phyloP scores from a whole-genome alignment of 257 asterid species.

The Phtheirospermum japonicum region DNA sequence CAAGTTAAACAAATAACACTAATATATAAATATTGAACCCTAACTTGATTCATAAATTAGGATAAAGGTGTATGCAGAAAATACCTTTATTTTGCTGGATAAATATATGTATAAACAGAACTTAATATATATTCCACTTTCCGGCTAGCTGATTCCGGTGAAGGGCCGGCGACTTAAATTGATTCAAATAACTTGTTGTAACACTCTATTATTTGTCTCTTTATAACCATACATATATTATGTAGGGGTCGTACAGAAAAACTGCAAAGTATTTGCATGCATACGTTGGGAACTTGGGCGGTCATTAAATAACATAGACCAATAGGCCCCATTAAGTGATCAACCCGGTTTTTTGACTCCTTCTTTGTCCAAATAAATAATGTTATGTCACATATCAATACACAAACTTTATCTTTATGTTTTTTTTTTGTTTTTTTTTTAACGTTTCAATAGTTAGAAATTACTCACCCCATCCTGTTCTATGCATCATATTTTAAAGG shows the following conservation, averaged over 20 bases:
- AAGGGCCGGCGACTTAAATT: neutral
- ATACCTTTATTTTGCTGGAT: constrained; percentile 27
- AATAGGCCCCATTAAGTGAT: constrained; percentile 4
- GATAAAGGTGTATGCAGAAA: neutral
- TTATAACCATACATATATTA: neutral
- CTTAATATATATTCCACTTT: constrained; percentile 19
- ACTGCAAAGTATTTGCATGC: constrained; percentile 22
- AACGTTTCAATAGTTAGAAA: no score
- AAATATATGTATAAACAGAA: neutral
- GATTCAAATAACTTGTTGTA: constrained; percentile 19
- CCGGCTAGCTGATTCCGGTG: constrained; percentile 3
- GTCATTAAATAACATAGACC: constrained; percentile 14
- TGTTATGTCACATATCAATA: no score
- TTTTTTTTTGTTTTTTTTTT: no score
- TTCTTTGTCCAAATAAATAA: neutral
- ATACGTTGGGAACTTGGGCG: neutral
- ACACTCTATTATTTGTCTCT: constrained; percentile 30
- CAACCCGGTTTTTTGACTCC: neutral
- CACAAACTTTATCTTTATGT: no score
- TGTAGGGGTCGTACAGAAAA: constrained; percentile 25
- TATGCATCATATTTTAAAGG: no score
- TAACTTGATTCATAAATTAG: neutral
- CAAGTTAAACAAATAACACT: no score
- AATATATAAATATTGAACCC: no score
- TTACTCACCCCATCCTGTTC: no score